phyloP scores from a whole-genome alignment of 805 yeast species.

The Hanseniaspora meyeri region DNA sequence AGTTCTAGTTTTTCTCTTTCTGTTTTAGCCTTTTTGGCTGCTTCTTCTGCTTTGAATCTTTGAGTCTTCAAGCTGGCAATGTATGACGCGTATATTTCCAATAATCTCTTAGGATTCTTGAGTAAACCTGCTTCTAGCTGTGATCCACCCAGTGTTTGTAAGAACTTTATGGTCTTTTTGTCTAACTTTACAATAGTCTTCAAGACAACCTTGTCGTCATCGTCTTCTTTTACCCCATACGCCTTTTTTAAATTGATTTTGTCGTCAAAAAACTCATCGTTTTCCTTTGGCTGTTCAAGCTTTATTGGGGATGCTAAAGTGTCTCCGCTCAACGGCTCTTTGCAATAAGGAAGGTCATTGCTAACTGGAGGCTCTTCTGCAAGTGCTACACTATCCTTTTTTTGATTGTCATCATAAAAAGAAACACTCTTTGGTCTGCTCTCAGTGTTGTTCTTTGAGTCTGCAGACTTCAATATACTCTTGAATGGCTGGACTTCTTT shows the following conservation, averaged over 20 bases:
- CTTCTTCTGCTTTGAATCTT: not conserved
- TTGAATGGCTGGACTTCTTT: not conserved
- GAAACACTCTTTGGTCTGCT: not conserved
- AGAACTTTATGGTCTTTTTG: not conserved
- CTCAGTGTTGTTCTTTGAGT: not conserved
- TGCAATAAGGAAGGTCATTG: too few relatives aligned
- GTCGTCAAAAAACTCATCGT: not conserved
- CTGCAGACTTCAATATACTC: not conserved
- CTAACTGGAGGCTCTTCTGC: not conserved
- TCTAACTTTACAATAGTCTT: not conserved
- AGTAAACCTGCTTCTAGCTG: not conserved
- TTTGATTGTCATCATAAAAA: not conserved
- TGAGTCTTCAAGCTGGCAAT: not conserved
- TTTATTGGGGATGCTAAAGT: not conserved
- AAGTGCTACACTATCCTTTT: not conserved
- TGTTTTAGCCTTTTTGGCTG: not conserved
- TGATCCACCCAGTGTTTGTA: not conserved
- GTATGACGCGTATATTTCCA: not conserved
- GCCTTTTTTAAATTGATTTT: not conserved
- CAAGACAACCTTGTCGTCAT: slow-evolving; percentile 2
- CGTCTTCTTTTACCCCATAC: not conserved
- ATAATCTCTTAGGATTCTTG: not conserved
- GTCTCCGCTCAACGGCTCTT: not conserved
- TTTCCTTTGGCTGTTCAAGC: not conserved
- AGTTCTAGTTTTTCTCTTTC: not conserved